Percentiles rank a stretch among this genome's conserved stretches.
These are phyloP conservation scores for Ogataea paraovalis DNA, from an alignment of 805 yeast species.

Conservation along the genomic window DNA sequence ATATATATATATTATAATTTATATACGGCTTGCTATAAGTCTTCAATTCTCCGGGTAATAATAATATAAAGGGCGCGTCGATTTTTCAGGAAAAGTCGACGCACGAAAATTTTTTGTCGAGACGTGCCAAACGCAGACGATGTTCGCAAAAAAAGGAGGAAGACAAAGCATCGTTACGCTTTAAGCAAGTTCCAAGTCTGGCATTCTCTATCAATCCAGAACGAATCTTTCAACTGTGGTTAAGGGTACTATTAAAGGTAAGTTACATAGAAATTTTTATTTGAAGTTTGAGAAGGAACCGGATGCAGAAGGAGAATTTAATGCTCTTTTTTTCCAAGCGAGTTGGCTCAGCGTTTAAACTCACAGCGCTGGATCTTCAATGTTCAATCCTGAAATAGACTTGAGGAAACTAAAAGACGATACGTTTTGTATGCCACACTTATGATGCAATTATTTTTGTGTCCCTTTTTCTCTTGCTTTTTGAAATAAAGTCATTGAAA, in stretches of 20 bases:
- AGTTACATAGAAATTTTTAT: background rate
- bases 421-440: too few species aligned
- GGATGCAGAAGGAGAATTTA: too few species aligned
- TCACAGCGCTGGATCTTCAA: too few species aligned
- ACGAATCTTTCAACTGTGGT: background rate
- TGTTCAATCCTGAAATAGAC: too few species aligned
- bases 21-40: too few species aligned
- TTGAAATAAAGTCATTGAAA: background rate
- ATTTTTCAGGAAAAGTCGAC: background rate
- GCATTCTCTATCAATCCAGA: background rate
- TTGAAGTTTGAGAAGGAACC: background rate
- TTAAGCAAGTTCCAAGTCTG: background rate
- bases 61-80: background rate
- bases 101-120: constrained; percentile 1
- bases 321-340: too few species aligned
- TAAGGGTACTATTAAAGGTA: background rate
- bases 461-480: background rate
- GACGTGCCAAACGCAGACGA: background rate
- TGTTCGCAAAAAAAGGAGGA: background rate
- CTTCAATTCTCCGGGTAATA: background rate
- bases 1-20: too few species aligned
- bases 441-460: too few species aligned
- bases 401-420: too few species aligned
- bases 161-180: background rate
- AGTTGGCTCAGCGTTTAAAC: background rate